Base-by-base conservation (phyloP, 2,329 filamentous ascomycete genomes). In the Aspergillus niger region DNA sequence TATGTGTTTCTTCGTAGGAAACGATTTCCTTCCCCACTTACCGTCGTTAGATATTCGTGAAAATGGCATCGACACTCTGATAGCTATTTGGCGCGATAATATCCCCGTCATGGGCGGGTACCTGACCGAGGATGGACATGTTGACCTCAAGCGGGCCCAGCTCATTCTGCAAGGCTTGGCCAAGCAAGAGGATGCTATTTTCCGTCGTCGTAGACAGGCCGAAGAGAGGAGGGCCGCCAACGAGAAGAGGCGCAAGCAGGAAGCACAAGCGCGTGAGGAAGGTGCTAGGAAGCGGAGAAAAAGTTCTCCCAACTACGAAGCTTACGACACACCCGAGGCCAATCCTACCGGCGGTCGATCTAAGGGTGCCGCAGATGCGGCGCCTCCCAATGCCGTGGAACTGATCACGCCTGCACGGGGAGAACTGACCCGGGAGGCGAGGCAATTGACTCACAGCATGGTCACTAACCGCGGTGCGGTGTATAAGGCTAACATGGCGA, bases 1-100 rank as follows among this genome's bases (percentile, higher is more conserved):
- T 76, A 95, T 98, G 88, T 98, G 94, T 79, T 98, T 96, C 80
- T 98, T 98, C 74, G 94, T 98, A 59, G 94, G 94, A 67, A 99
- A 99, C 77, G 96, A 99, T 81, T 99, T 99, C 80, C 80, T 99
- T 67, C 95, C 95, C 54, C 95, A 99, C 82, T 82, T 99, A 60
- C 95, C 95, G n/a, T 96, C 94, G 70, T 84, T 99, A 60, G 95
- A 98, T 76, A 98, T 99, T 74, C 88, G 95, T 62, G 95, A 99
- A 72, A 93, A 97, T 74, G 94, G 94, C 52, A 99, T 99, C 72
- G 94, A 99, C 73, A 96, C 93, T 0, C 82, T 99, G 58, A 96
- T 93, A 66, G 89, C 91, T n/a, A 95, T 99, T 58, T 99, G 96
- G 95, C 89, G 91, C 72, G 92, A 97, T 67, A 96, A 96, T 65